Evolutionary conservation across 1,284 basidiomycete species (phyloP).

Genomic region (Moesziomyces sp.): DNA sequence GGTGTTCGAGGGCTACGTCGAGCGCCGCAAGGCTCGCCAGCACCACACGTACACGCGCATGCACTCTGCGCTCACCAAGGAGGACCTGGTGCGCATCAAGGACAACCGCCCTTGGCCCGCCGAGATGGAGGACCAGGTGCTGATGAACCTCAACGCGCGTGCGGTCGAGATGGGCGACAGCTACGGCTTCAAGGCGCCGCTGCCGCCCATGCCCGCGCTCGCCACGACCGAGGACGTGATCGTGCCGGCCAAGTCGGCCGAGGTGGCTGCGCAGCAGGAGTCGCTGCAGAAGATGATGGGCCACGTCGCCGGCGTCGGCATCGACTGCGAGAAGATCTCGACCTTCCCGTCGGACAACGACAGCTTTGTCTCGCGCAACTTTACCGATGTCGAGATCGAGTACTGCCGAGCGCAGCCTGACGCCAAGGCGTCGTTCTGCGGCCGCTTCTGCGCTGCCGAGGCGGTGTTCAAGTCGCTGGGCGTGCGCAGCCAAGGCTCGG

Average conservation of each 20-base stretch:
- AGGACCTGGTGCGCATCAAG: slow-evolving; percentile 83
- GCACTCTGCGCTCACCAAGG: slow-evolving; percentile 61
- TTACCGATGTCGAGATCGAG: slow-evolving; percentile 85
- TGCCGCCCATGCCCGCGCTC: slow-evolving; percentile 50
- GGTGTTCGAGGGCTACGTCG: slow-evolving; percentile 80
- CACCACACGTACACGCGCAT: slow-evolving; percentile 62
- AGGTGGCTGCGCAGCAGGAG: slow-evolving; percentile 52
- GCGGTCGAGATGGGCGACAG: slow-evolving; percentile 56
- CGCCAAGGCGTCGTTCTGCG: slow-evolving; percentile 88
- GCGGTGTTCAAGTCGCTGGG: slow-evolving; percentile 98
- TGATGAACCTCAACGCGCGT: slow-evolving; percentile 92
- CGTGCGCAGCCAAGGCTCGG: slow-evolving; percentile 88
- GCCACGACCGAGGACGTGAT: slow-evolving; percentile 32
- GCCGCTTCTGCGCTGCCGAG: slow-evolving; percentile 97
- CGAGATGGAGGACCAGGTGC: slow-evolving; percentile 86
- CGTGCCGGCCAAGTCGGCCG: slow-evolving; percentile 48
- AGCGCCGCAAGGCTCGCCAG: slow-evolving; percentile 48
- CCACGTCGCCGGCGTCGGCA: slow-evolving; percentile 79
- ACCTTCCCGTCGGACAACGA: slow-evolving; percentile 88
- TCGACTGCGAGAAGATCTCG: slow-evolving; percentile 83
- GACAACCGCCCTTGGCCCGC: slow-evolving; percentile 88
- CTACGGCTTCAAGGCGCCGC: slow-evolving; percentile 57
- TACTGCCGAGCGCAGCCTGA: slow-evolving; percentile 91
- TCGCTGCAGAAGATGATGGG: slow-evolving; percentile 53
- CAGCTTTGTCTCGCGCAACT: slow-evolving; percentile 90